Evolutionary conservation across 176 grass and related monocot species (phyloP), one percentile per base, ranked within the genome.

Genomic region (Oryza meridionalis): DNA sequence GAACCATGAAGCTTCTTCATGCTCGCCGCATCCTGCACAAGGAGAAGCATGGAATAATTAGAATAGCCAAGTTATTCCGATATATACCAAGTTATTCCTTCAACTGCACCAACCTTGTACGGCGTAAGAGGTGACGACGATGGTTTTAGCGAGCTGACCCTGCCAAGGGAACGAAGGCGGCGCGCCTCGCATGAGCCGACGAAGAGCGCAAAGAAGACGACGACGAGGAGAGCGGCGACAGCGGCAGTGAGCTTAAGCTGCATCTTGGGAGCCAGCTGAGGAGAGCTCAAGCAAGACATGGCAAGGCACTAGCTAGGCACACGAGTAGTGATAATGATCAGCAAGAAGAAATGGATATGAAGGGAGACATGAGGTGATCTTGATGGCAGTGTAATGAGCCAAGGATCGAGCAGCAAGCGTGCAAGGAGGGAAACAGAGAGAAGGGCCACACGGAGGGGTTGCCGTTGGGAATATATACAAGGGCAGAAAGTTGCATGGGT

Each of bases 401-500:
- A 45, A 45, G 40, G 24, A 31, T 31, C 29, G 29, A 25, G 31
- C 5, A 21, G 84, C 38, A 63, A 47, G 66, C 43, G 38, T 51
- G 73, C 31, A 66, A 67, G 29, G 53, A 51, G 53, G 46, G 15
- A 44, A 17, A 35, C 33, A 59, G 35, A 49, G 66, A 72, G 59
- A 51, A 75, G 27, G 59, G 12, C n/a, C 78, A 82, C 21, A 69
- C 24, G n/a, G 84, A 78, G 84, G 84, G 74, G 19, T 11, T 73
- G 45, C 17, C 51, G 53, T 87, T 93, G 73, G 85, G 50, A 81
- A 73, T 96, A 87, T 89, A 91, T 96, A 83, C 75, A 78, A 85
- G 79, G 65, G 84, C 21, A 77, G 17, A 33, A 81, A 83, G 84
- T 77, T 33, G 65, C 64, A 68, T 79, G 77, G 79, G 64, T 88